Evolutionary conservation across 2,329 filamentous ascomycete genomes (phyloP), one percentile per base, ranked within the genome.

Genomic region (Penicillium sp.): DNA sequence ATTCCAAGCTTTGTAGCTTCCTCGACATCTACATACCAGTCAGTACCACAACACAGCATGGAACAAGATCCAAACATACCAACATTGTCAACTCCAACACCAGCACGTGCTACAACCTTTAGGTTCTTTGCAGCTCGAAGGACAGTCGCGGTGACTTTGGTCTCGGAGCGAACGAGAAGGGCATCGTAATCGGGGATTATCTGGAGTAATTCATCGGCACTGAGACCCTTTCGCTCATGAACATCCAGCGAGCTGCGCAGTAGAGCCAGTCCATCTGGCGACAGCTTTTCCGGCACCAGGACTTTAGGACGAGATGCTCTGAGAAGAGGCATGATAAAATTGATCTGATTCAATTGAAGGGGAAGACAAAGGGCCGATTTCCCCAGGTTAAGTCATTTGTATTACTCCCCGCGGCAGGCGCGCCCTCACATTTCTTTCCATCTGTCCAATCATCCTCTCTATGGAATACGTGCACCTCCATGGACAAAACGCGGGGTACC

Each of bases 21-120:
- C 31, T 80, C 74, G 0, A 91, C 83, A 63, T 91, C 76, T 66
- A 45, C 8, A 21, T 6, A n/a, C 15, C 9, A 9, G 7, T 46
- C 9, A 34, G 22, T 13, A 13, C 12, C 33, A 5, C 10, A 12
- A 13, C 10, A 21, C 10, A n/a, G 39, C n/a, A 28, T 10, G 43
- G 28, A 7, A 34, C n/a, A 38, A 32, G 28, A 41, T 31, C 3
- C 26, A 21, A 17, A 57, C 64, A 51, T 45, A 67, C 65, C 78
- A 43, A 93, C 87, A 69, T 91, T 90, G 70, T 91, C 86, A 22
- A 91, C 85, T 29, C 85, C 87, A 1, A 91, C 87, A 12, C 87
- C 87, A 12, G 87, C 87, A 53, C 87, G 77, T 2, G 86, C 87
- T 21, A 93, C 85, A 8, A 91, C 87, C 57, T 85, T 84, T 45